A percentile compares a stretch with the other conserved stretches of the same genome.
phyloP scores from a whole-genome alignment of 2,329 filamentous ascomycete genomes.

The Penicillium sp. region DNA sequence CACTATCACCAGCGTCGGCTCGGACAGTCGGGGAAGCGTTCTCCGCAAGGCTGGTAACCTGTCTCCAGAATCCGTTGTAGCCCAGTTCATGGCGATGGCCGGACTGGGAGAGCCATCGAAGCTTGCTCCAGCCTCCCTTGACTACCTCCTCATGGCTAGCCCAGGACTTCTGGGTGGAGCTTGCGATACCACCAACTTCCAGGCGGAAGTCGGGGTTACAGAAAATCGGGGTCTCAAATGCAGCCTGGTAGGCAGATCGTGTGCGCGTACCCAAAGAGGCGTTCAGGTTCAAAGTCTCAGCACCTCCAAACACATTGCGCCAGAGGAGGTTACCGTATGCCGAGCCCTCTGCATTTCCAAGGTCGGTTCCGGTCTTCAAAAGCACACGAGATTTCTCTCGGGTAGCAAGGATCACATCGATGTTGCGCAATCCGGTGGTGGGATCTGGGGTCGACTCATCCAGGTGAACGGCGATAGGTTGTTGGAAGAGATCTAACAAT shows the following conservation, averaged over 20 bases:
- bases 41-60: constrained; percentile 75
- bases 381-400: constrained; percentile 79
- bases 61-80: constrained; percentile 82
- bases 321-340: constrained; percentile 85
- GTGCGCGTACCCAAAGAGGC: constrained; percentile 88
- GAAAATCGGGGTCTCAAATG: constrained; percentile 77
- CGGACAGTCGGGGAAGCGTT: constrained; percentile 80
- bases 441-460: constrained; percentile 72
- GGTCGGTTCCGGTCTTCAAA: constrained; percentile 90
- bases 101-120: constrained; percentile 68
- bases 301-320: constrained; percentile 92
- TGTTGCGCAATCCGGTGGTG: constrained; percentile 64
- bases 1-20: constrained; percentile 81
- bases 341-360: constrained; percentile 90
- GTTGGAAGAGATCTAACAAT: constrained; percentile 76
- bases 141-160: constrained; percentile 90
- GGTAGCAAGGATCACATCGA: constrained; percentile 77
- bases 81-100: constrained; percentile 74
- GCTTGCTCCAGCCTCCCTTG: constrained; percentile 72
- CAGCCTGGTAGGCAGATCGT: constrained; percentile 84
- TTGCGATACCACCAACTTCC: constrained; percentile 77
- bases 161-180: constrained; percentile 85
- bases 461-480: constrained; percentile 77
- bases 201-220: constrained; percentile 80
- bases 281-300: constrained; percentile 83